Base-by-base conservation (phyloP, 768 basidiomycete species). In the Rhodosporidiobolus sp. region DNA sequence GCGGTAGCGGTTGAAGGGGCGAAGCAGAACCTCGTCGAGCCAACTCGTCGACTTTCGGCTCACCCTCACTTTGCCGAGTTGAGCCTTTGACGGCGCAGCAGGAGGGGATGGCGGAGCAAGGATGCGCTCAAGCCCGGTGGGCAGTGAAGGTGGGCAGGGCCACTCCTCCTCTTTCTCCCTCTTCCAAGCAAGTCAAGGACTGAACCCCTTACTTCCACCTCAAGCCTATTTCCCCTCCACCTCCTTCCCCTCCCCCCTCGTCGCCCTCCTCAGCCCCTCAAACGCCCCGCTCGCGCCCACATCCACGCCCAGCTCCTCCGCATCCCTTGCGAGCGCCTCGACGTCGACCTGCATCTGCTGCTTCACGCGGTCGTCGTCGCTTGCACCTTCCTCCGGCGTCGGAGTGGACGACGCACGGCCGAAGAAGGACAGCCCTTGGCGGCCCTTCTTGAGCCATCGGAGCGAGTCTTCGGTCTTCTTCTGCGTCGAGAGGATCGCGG, bases 381-480 rank as follows among this genome's bases (percentile, higher is more conserved):
- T 90, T 46, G 92, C 87, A 77, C 94, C 87, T 63, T 91, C 90
- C 35, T 90, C 88, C 17, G 86, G 86, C 26, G 50, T n/a, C 6
- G 65, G 12, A 6, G 80, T 80, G 6, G 85, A 74, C 59, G 82
- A 83, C 2, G 79, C 74, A 7, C 79, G 77, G 38, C 90, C 86
- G 77, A 98, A 96, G 34, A 96, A 83, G 7, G 92, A 90, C 28
- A 77, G 63, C 28, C 76, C 77, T 76, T 89, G 91, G 78, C 91
- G 92, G 55, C 90, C 89, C 80, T 91, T 95, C 79, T 94, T 93
- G 76, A 95, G 84, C 49, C 90, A 86, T 50, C 89, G 85, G 34
- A 98, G 83, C 19, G 91, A 89, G 79, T 94, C 93, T 74, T 97
- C 93, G 14, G 92, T 92, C 83, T 95, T 95, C 80, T 88, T 90